Base-by-base conservation (phyloP, 1,284 basidiomycete species). In the Microbotryum intermedium region DNA sequence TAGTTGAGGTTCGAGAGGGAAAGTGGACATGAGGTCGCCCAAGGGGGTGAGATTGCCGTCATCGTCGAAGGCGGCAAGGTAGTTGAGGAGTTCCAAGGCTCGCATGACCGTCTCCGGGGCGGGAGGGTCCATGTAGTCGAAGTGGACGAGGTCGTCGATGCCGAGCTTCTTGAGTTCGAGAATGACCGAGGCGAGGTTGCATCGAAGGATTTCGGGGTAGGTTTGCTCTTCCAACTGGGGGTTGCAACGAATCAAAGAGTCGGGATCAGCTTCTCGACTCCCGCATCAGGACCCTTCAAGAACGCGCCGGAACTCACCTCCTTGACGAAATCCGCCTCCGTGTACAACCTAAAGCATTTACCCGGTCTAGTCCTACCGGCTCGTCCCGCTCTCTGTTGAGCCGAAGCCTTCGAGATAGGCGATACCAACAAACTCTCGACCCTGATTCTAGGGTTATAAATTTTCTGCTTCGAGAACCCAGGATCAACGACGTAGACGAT, bases 401-500 rank as follows among this genome's bases (percentile, higher is more conserved):
- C 94, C 1, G 87, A 91, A 1, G 93, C 93, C 74, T 97, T 97
- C 21, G 90, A 94, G 69, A 98, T 98, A 0, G 95, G 93, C 57
- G 86, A 87, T 34, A 97, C 93, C 9, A 97, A 79, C 58, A 98
- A 78, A 59, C 87, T 90, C 77, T 99, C 94, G 48, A 98, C 92
- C 65, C 95, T 84, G 69, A 97, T 95, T 34, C 93, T 83, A 0
- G 92, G 92, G 74, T 95, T 95, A 79, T 97, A 97, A 55, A 97
- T 89, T 74, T 93, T 97, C 77, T 97, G 90, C 77, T 97, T 94
- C 70, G 89, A 91, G 79, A 95, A 94, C 0, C 94, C 94, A 0
- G 95, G 92, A 74, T 98, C 94, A 49, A 98, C 91, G 59, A 98
- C 94, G 72, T 97, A 99, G 16, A 98, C 92, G 72, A 99, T 97